Percentiles rank a stretch among this genome's conserved stretches.
phyloP scores from a whole-genome alignment of 345 rosid species.

The Nasturtium officinale region DNA sequence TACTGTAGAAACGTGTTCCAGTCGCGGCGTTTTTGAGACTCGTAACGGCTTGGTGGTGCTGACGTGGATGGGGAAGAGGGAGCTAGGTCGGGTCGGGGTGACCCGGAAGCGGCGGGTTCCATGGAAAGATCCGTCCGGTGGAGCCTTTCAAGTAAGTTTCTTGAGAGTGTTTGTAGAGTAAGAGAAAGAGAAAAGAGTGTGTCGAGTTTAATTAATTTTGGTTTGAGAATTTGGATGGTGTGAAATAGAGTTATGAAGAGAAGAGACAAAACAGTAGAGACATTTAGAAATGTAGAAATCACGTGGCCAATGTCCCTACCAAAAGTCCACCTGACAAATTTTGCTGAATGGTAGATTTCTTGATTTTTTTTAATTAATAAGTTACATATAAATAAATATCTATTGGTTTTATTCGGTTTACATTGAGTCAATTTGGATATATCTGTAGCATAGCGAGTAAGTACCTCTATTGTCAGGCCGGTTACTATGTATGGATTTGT shows the following conservation, averaged over 20 bases:
- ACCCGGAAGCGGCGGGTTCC: constrained; percentile 32
- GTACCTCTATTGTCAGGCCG: no score
- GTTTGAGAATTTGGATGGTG: constrained; percentile 27
- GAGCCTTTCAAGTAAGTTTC: background rate
- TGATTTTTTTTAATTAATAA: background rate
- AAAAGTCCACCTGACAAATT: constrained; percentile 42
- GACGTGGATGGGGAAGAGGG: constrained; percentile 22
- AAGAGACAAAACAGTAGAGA: constrained; percentile 23
- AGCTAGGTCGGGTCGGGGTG: constrained; percentile 20
- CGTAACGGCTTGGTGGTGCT: constrained; percentile 62
- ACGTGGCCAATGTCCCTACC: constrained; percentile 45
- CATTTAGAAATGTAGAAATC: constrained; percentile 35
- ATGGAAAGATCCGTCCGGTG: constrained; percentile 25
- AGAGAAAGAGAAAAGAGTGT: constrained; percentile 15
- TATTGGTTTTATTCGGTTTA: constrained; percentile 5
- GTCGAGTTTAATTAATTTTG: background rate
- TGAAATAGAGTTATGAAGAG: constrained; percentile 26
- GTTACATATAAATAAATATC: background rate
- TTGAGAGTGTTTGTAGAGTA: constrained; percentile 17
- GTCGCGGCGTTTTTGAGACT: constrained; percentile 74
- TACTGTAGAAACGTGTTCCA: constrained; percentile 76
- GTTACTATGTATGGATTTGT: background rate
- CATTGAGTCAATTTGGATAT: background rate
- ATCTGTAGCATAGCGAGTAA: background rate
- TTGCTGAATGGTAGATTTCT: constrained; percentile 36